phyloP scores from a whole-genome alignment of 129 eudicot species.

The Arctium lappa region DNA sequence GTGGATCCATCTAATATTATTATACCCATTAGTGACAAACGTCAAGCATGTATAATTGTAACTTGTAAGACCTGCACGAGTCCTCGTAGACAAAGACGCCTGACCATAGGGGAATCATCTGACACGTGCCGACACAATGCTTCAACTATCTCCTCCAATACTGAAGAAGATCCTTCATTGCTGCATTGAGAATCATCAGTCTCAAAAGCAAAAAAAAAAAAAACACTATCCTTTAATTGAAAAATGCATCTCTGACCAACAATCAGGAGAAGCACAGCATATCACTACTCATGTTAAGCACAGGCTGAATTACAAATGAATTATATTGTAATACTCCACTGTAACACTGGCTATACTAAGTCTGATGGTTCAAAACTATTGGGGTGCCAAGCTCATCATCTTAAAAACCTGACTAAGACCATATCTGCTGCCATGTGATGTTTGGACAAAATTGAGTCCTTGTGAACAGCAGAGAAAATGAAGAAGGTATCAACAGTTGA shows the following conservation, averaged over 20 bases:
- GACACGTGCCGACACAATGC: slow-evolving; percentile 88
- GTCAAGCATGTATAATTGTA: slow-evolving; percentile 1
- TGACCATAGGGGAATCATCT: slow-evolving; percentile 95
- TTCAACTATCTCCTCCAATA: slow-evolving; percentile 92
- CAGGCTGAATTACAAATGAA: neutral
- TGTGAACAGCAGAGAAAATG: no score
- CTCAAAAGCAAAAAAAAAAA: neutral
- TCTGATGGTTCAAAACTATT: neutral
- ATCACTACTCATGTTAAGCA: neutral
- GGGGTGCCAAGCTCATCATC: neutral
- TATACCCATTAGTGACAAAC: neutral
- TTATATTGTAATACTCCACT: neutral
- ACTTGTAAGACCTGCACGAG: slow-evolving; percentile 72
- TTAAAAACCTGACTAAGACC: neutral
- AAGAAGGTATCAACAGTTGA: no score
- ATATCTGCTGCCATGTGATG: neutral
- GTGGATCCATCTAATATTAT: neutral
- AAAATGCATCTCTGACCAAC: neutral
- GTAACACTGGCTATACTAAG: neutral
- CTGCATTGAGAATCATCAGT: slow-evolving; percentile 23
- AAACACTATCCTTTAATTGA: neutral
- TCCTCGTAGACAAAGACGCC: slow-evolving; percentile 88
- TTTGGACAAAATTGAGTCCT: neutral
- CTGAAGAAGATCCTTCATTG: slow-evolving; percentile 76
- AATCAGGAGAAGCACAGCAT: neutral